Base-by-base conservation (phyloP, 176 grass and related monocot genomes). In the Oryza nivara region DNA sequence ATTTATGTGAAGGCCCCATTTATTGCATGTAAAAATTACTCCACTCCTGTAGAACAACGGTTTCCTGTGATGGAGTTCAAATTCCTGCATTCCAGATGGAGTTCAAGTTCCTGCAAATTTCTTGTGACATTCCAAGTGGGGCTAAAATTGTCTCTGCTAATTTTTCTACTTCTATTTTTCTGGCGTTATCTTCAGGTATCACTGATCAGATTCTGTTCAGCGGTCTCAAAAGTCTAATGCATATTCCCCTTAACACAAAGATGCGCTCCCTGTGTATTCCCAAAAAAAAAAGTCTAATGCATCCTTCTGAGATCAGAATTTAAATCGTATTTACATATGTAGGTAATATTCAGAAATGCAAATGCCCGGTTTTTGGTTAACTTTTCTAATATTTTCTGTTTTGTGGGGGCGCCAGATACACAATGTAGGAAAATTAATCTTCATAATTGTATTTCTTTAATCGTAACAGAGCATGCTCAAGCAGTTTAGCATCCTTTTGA, bases 201-300 rank as follows among this genome's bases (percentile, higher is more conserved):
- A 58, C 17, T 74, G 60, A 43, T 41, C 19, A 9, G 15, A 41
- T 73, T 83, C 36, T 73, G 16, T 83, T 82, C 20, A 73, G 80
- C 11, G 17, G 73, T 13, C 32, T 63, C 52, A 45, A 71, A 71
- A 25, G 23, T 69, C n/a, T 71, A 82, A 10, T 41, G 0, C 52
- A 74, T 44, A 32, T 32, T 32, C 30, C 28, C 30, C 30, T 32
- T 32, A 3, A 32, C 3, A 32, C 30, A 32, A 30, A 32, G 30
- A 32, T 32, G 30, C 2, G 30, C 30, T 32, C 30, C 30, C 2
- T 32, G 30, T 3, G 30, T 32, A 32, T 32, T 32, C 30, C 30
- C 30, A 32, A 32, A 32, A 32, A 32, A 32, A 45, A 71, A 71
- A 25, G 14, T 69, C n/a, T 71, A 82, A 10, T 41, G 0, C 52